Percentiles rank a stretch among this genome's conserved stretches.
These are phyloP conservation scores for Cytospora paraplurivora DNA, from an alignment of 2,329 filamentous ascomycete genomes.

Conservation along the genomic window DNA sequence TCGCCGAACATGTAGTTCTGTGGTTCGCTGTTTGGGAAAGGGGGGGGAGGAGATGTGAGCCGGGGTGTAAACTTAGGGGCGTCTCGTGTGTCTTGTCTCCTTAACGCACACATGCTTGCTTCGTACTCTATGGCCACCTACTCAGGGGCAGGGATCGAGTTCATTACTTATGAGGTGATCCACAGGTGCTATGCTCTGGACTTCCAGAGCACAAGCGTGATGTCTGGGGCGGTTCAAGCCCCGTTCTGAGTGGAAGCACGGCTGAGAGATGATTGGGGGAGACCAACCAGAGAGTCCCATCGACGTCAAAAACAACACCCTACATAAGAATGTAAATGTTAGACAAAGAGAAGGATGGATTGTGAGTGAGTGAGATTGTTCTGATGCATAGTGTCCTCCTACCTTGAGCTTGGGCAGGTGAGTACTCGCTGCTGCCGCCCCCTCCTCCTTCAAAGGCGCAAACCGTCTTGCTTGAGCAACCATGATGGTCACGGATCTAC, in stretches of 20 bases:
- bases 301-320: slow-evolving; percentile 85
- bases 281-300: slow-evolving; percentile 87
- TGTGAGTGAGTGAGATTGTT: neutral
- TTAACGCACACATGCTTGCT: neutral
- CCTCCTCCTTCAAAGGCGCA: slow-evolving; percentile 53
- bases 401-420: slow-evolving; percentile 47
- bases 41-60: neutral
- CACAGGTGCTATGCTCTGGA: neutral
- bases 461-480: slow-evolving; percentile 50
- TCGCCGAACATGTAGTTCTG: slow-evolving; percentile 95
- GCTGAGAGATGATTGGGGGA: slow-evolving; percentile 7
- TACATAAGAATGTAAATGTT: slow-evolving; percentile 33
- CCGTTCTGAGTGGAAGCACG: neutral
- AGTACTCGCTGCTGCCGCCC: slow-evolving; percentile 34
- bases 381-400: neutral
- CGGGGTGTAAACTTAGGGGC: too few species aligned
- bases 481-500: slow-evolving; percentile 47
- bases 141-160: neutral
- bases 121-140: too few species aligned
- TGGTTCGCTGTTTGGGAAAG: slow-evolving; percentile 63
- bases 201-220: neutral
- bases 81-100: neutral
- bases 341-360: slow-evolving; percentile 1
- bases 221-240: neutral
- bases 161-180: neutral